Evolutionary conservation across 805 yeast species (phyloP).

Genomic region (Candida michaelii): DNA sequence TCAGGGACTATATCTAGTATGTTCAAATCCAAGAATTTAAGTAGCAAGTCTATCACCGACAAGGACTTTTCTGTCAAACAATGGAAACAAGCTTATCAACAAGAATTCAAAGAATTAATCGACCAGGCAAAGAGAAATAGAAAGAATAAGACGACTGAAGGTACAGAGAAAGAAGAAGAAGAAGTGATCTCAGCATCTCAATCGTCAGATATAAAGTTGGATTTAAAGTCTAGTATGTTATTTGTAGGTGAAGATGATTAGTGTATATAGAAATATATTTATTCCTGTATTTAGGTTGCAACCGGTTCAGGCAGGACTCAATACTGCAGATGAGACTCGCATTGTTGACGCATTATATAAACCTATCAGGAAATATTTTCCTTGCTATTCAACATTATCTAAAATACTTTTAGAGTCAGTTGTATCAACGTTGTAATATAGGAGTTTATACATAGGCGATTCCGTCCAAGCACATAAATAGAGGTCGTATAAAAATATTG

Average conservation of each 20-base stretch:
- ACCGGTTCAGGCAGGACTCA: no score
- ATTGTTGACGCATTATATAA: background rate
- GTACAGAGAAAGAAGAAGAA: background rate
- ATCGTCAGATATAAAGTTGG: constrained; percentile 4
- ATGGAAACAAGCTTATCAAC: constrained; percentile 42
- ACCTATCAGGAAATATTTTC: constrained; percentile 2
- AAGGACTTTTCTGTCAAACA: constrained; percentile 46
- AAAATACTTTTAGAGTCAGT: constrained; percentile 10
- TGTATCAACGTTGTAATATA: no score
- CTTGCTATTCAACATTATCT: background rate
- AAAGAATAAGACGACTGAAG: background rate
- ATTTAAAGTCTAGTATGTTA: constrained; percentile 2
- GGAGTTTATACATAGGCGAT: no score
- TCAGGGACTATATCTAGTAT: constrained; percentile 20
- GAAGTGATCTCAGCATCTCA: constrained; percentile 3
- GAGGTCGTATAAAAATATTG: background rate
- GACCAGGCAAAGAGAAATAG: constrained; percentile 28
- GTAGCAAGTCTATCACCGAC: constrained; percentile 37
- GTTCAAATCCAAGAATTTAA: constrained; percentile 20
- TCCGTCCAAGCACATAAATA: no score
- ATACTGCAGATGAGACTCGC: background rate
- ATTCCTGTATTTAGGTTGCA: no score
- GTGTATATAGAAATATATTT: constrained; percentile 3
- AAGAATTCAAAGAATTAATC: constrained; percentile 40
- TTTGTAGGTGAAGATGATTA: constrained; percentile 8